Base-by-base conservation (phyloP, 495 filamentous ascomycete species). In the Lophiostoma macrostomum region DNA sequence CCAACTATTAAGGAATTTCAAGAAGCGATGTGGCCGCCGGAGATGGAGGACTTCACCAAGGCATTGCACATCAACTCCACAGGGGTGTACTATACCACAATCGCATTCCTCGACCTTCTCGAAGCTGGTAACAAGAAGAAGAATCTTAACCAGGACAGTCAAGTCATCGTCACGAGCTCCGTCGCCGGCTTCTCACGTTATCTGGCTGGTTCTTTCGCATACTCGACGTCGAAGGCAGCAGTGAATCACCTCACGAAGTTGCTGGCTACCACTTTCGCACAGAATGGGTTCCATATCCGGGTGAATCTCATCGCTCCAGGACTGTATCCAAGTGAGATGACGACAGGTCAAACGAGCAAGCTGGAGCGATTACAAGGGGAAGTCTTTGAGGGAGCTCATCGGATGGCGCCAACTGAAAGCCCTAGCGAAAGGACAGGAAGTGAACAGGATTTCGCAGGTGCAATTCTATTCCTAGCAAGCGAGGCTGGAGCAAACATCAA, bases 231-330 rank as follows among this genome's bases (percentile, higher is more conserved):
- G 58, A 88, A 88, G 70, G 79, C 81, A 11, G 80, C 80, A 0
- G 73, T 75, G 16, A 83, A 72, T 22, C 83, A 84, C 56, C 59
- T 86, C 37, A 78, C 81, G 19, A 87, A 86, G 73, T 68, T 76
- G 50, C 60, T 86, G 23, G 71, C 77, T 3, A 75, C 72, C 1
- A 62, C 59, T 19, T 66, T 85, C 24, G 72, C 71, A 12, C 69
- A 72, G 23, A 84, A 80, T 68, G 63, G 73, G 53, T n/a, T n/a
- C n/a, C n/a, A n/a, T n/a, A 85, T 88, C 41, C 68, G 81, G 0
- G 67, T 76, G 5, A 88, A 88, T 70, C 73, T 76, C n/a, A 74
- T 87, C 29, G 78, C 79, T 11, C 83, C 84, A 28, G 84, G 84
- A 22, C n/a, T 32, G 29, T 32, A 32, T n/a, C 29, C 29, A 32